Evolutionary conservation across 179 eudicot genomes (phyloP).

Genomic region (Silene noctiflora): DNA sequence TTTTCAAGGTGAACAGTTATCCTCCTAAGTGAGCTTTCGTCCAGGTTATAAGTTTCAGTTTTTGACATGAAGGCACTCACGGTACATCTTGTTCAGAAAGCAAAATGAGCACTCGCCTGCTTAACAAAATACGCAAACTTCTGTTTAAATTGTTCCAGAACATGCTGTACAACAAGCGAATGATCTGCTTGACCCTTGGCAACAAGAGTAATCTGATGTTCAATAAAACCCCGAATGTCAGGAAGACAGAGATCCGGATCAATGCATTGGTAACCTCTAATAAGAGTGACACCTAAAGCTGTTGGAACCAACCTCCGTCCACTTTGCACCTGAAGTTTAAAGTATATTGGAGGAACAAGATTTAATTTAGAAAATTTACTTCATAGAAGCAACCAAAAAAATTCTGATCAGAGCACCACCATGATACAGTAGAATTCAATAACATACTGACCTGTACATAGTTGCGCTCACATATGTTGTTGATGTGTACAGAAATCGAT

Average conservation of each 20-base stretch:
- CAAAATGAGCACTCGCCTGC: conserved; percentile 50
- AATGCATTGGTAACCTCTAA: conserved; percentile 89
- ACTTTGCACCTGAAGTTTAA: conserved; percentile 69
- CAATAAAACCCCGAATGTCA: conserved; percentile 91
- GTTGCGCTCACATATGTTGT: conserved; percentile 95
- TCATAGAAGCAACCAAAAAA: not conserved
- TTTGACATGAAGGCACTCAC: not conserved
- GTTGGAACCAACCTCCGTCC: conserved; percentile 92
- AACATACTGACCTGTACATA: conserved; percentile 72
- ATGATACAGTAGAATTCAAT: not conserved
- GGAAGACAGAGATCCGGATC: conserved; percentile 98
- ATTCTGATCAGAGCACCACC: not conserved
- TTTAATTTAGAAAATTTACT: not conserved
- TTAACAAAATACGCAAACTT: conserved; percentile 78
- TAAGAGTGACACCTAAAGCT: conserved; percentile 77
- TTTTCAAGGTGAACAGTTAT: too few relatives aligned
- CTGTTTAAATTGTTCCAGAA: conserved; percentile 74
- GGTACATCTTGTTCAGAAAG: not conserved
- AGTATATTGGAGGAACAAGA: conserved; percentile 2
- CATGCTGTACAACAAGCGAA: conserved; percentile 79
- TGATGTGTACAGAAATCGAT: conserved; percentile 92
- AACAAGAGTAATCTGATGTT: conserved; percentile 86
- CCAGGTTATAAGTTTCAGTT: not conserved
- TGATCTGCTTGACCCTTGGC: conserved; percentile 94
- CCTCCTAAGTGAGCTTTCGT: too few relatives aligned